phyloP scores from a whole-genome alignment of 2,329 filamentous ascomycete species.

The Colletotrichum chlorophyti region DNA sequence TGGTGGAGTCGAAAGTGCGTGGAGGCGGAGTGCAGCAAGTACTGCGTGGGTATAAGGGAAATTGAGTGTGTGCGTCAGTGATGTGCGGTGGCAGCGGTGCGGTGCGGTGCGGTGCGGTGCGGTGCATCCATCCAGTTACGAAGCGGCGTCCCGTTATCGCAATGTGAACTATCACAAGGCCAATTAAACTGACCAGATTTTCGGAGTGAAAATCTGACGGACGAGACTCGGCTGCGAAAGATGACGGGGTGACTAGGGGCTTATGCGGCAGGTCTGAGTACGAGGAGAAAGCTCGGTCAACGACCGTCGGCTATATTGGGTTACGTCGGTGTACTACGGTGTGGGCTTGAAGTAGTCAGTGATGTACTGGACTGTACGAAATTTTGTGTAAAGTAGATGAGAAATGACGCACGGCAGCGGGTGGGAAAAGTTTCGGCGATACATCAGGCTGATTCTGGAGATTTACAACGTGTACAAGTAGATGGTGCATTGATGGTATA shows the following conservation, averaged over 20 bases:
- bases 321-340: neutral
- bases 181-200: conserved; percentile 16
- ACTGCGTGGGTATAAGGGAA: no score
- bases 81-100: conserved; percentile 21
- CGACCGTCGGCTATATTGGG: conserved; percentile 14
- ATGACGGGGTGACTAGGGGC: conserved; percentile 21
- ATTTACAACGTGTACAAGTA: no score
- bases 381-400: no score
- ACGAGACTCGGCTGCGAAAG: conserved; percentile 17
- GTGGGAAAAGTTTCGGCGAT: no score
- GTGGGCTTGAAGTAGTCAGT: no score
- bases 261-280: conserved; percentile 19
- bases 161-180: conserved; percentile 21
- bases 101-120: no score
- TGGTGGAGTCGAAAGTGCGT: no score
- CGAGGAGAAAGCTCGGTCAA: conserved; percentile 24
- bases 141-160: neutral
- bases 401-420: no score
- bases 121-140: conserved; percentile 4
- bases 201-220: conserved; percentile 27
- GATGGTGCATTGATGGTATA: no score
- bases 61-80: conserved; percentile 22
- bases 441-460: no score
- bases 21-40: conserved; percentile 22
- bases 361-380: no score